A percentile compares a stretch with the other conserved stretches of the same genome.
These are phyloP conservation scores for Fusarium anthophilum DNA, from an alignment of 2,329 filamentous ascomycete species.

Conservation along the genomic window DNA sequence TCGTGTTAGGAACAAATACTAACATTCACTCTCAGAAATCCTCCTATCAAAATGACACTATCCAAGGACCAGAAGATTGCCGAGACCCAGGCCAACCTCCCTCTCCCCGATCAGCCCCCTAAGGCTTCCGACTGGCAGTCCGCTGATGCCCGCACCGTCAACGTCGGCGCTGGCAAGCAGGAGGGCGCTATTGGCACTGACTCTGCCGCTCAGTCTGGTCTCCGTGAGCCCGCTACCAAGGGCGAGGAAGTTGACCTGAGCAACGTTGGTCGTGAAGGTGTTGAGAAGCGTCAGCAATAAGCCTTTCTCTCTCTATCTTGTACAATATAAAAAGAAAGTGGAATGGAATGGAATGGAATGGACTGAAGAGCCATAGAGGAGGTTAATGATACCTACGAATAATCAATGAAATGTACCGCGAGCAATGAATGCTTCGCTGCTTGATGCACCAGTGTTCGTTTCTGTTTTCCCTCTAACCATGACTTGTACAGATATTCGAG, in stretches of 20 bases:
- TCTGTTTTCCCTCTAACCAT: neutral
- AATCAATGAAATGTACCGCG: constrained; percentile 11
- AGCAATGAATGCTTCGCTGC: neutral
- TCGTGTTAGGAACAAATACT: neutral
- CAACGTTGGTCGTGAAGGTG: constrained; percentile 69
- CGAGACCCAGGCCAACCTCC: constrained; percentile 75
- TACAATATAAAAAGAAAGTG: neutral
- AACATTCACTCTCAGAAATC: neutral
- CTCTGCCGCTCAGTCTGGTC: constrained; percentile 58
- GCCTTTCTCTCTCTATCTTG: neutral
- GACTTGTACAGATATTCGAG: too few relatives aligned
- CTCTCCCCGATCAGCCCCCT: constrained; percentile 81
- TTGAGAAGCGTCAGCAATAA: constrained; percentile 29
- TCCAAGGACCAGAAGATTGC: constrained; percentile 74
- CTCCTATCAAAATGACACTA: constrained; percentile 50
- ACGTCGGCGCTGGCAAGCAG: constrained; percentile 71
- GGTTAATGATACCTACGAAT: constrained; percentile 25
- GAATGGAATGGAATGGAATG: neutral
- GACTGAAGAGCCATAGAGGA: neutral
- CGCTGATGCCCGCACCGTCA: constrained; percentile 72
- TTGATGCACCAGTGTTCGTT: neutral
- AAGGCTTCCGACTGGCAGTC: constrained; percentile 82
- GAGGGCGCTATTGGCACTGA: constrained; percentile 63
- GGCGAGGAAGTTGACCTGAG: constrained; percentile 64
- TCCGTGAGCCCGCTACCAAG: constrained; percentile 68